A percentile compares a stretch with the other conserved stretches of the same genome.
These are phyloP conservation scores for Knoxia roxburghii DNA, from an alignment of 257 asterid genomes.

Conservation along the genomic window DNA sequence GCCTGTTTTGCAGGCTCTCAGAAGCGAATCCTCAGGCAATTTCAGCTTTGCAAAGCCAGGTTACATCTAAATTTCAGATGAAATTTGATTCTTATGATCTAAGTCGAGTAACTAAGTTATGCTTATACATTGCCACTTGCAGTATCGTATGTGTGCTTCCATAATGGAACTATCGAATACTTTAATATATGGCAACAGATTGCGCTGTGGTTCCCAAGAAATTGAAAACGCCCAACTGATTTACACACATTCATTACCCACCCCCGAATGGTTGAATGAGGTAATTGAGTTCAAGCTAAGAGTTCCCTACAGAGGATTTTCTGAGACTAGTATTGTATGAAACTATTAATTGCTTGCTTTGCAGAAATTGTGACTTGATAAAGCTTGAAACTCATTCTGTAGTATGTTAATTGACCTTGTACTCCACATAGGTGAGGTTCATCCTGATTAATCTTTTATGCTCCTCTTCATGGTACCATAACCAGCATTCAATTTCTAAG, in stretches of 20 bases:
- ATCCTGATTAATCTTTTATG: not conserved
- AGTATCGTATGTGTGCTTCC: constrained; percentile 94
- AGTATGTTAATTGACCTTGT: not conserved
- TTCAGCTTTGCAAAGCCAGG: constrained; percentile 94
- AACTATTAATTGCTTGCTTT: not conserved
- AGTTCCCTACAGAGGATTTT: not conserved
- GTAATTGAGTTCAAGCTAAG: constrained; percentile 31
- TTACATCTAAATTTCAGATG: constrained; percentile 20
- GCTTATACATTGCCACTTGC: constrained; percentile 37
- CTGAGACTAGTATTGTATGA: not conserved
- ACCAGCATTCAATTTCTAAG: not conserved
- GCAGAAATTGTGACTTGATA: not conserved
- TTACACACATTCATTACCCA: constrained; percentile 45
- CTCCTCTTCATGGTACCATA: not conserved
- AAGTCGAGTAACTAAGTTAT: constrained; percentile 13
- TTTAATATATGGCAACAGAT: constrained; percentile 80
- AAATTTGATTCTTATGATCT: constrained; percentile 9
- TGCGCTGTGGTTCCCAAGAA: constrained; percentile 81
- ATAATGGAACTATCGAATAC: constrained; percentile 94
- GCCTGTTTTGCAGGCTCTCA: constrained; percentile 93
- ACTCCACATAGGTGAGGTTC: not conserved
- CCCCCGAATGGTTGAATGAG: constrained; percentile 75
- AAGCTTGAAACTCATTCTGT: not conserved
- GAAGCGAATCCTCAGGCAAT: constrained; percentile 98
- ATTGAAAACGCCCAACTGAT: constrained; percentile 67